Conservation (phyloP, 306 rosid species). For the Rosa multiflora region DNA sequence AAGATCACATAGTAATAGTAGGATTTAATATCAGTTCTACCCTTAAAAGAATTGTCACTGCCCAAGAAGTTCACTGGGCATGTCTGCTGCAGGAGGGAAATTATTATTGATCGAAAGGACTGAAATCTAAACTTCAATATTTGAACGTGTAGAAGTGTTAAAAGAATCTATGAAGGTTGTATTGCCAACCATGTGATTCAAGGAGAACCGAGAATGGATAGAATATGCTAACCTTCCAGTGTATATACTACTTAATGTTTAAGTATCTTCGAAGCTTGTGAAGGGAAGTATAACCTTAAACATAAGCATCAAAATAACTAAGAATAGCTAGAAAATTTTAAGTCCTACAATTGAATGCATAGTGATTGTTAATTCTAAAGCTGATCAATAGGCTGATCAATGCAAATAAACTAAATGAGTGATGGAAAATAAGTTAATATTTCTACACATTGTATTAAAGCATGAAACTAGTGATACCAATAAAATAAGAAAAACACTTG, state of each 20-base stretch:
- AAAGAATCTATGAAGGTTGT: background rate
- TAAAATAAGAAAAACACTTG: background rate
- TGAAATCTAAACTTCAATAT: background rate
- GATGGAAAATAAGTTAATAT: background rate
- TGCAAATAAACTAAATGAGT: background rate
- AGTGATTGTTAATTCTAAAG: background rate
- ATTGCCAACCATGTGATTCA: background rate
- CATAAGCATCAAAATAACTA: constrained; percentile 1
- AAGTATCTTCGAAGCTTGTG: background rate
- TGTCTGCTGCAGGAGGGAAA: background rate
- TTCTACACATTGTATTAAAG: constrained; percentile 17
- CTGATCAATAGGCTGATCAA: background rate
- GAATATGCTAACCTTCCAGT: background rate
- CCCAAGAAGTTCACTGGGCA: background rate
- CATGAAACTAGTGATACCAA: constrained; percentile 11
- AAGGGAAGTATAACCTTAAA: background rate
- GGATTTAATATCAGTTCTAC: background rate
- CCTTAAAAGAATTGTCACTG: background rate
- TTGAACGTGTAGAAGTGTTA: background rate
- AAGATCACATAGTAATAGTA: background rate
- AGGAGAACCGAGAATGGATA: background rate
- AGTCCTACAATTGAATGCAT: background rate
- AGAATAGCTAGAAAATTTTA: background rate
- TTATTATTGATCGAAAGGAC: background rate
- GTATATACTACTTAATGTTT: background rate